phyloP scores from a whole-genome alignment of 148 eudicot genomes.

The Arbutus unedo region DNA sequence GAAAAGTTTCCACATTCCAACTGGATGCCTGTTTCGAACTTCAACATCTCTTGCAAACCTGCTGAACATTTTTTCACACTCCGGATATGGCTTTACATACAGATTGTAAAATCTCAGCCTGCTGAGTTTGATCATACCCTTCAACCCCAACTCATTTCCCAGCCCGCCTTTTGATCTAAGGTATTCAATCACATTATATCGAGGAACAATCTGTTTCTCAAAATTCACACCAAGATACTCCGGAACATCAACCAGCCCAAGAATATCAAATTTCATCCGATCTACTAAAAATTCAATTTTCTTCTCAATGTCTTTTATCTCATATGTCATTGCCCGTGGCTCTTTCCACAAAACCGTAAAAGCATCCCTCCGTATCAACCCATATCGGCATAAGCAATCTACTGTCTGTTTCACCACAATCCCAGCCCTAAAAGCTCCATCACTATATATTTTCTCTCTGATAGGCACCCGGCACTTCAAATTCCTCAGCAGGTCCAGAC shows the following conservation, averaged over 20 bases:
- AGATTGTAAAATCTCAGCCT: conserved; percentile 72
- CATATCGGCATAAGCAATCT: conserved; percentile 63
- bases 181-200: conserved; percentile 71
- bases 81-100: conserved; percentile 94
- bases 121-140: conserved; percentile 62
- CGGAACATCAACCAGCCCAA: conserved; percentile 71
- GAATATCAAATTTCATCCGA: conserved; percentile 52
- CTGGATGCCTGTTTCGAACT: conserved; percentile 51
- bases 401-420: conserved; percentile 61
- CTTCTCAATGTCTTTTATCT: conserved; percentile 54
- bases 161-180: conserved; percentile 74
- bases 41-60: conserved; percentile 44
- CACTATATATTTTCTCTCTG: conserved; percentile 50
- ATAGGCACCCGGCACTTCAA: conserved; percentile 57
- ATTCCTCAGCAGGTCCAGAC: conserved; percentile 56
- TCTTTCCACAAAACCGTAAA: conserved; percentile 69
- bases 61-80: conserved; percentile 75
- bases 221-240: conserved; percentile 82
- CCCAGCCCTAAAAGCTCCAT: conserved; percentile 70
- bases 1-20: conserved; percentile 78
- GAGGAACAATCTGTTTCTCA: conserved; percentile 82
- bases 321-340: conserved; percentile 64
- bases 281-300: conserved; percentile 68
- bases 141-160: conserved; percentile 71
- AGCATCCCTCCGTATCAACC: conserved; percentile 71